phyloP scores from a whole-genome alignment of 2,329 filamentous ascomycete species.

The Metarhizium anisopliae region DNA sequence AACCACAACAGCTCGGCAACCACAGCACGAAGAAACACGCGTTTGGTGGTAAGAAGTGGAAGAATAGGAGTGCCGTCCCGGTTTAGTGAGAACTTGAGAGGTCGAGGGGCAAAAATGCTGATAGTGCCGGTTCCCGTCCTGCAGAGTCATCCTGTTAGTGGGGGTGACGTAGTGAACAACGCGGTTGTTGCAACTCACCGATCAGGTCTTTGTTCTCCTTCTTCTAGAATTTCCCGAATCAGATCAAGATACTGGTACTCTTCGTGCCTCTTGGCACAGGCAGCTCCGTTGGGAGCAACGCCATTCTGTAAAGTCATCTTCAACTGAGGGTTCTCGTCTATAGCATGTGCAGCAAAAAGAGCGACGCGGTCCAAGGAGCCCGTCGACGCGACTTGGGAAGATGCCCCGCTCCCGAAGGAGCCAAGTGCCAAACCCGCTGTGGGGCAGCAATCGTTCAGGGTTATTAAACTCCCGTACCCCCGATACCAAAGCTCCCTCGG shows the following conservation, averaged over 20 bases:
- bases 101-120: conserved; percentile 78
- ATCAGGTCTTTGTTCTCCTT: conserved; percentile 84
- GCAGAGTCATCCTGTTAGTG: neutral
- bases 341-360: conserved; percentile 1
- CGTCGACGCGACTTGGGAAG: conserved; percentile 4
- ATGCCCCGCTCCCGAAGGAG: neutral
- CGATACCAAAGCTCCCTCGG: neutral
- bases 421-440: neutral
- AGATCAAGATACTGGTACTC: conserved; percentile 91
- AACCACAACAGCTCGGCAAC: conserved; percentile 96
- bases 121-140: conserved; percentile 90
- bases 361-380: neutral
- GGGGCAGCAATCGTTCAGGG: neutral
- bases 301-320: conserved; percentile 2
- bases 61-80: conserved; percentile 56
- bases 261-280: conserved; percentile 47
- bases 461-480: neutral
- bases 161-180: neutral
- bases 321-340: neutral
- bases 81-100: conserved; percentile 79
- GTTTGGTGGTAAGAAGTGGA: conserved; percentile 93
- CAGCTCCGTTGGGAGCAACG: neutral
- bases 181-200: conserved; percentile 40
- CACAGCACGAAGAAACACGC: conserved; percentile 86
- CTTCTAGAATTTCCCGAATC: conserved; percentile 71